phyloP scores from a whole-genome alignment of 1,139 yeast genomes.

The Nakaseomyces bracarensis region DNA sequence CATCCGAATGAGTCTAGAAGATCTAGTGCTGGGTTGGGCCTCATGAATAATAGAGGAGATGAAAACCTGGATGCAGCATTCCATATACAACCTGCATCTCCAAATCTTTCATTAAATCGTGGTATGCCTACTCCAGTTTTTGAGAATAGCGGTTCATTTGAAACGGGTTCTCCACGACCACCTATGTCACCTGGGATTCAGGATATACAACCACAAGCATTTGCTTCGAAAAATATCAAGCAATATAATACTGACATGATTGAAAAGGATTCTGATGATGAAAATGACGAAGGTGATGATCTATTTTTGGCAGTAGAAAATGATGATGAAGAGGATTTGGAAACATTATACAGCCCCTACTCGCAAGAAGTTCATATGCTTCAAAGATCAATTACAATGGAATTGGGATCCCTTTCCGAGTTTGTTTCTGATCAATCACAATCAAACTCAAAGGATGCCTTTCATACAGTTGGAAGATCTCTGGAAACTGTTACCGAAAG shows the following conservation, averaged over 20 bases:
- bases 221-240: background rate
- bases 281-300: conserved; percentile 17
- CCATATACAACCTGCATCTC: conserved; percentile 3
- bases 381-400: conserved; percentile 54
- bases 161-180: background rate
- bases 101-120: background rate
- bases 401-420: conserved; percentile 51
- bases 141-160: background rate
- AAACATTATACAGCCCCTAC: conserved; percentile 34
- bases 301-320: conserved; percentile 24
- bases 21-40: conserved; percentile 1
- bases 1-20: background rate
- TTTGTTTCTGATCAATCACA: conserved; percentile 34
- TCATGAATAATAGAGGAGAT: conserved; percentile 1
- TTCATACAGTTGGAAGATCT: conserved; percentile 28
- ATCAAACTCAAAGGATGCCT: conserved; percentile 18
- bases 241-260: conserved; percentile 5
- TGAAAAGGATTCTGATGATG: conserved; percentile 19
- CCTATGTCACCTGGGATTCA: background rate
- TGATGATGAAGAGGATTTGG: conserved; percentile 32
- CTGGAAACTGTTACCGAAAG: conserved; percentile 28
- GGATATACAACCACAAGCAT: conserved; percentile 3
- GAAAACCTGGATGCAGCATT: conserved; percentile 3
- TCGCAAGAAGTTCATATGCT: conserved; percentile 38
- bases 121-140: background rate